Evolutionary conservation across 371 early-diverging fungal genomes (phyloP), one percentile per base, ranked within the genome.

Genomic region (Mortierella sp.): DNA sequence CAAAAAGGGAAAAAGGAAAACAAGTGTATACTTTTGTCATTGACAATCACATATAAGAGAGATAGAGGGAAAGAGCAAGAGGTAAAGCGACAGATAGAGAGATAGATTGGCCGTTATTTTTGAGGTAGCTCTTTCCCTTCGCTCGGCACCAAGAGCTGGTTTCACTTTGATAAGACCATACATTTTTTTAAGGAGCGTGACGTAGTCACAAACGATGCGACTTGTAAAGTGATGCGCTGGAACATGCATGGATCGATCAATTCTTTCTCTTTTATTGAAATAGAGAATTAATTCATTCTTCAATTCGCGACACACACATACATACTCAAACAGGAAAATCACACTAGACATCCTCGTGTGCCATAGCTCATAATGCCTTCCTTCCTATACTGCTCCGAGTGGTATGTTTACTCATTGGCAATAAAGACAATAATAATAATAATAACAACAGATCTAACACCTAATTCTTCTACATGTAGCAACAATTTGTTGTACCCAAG

Each of bases 401-500:
- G 92, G 92, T 91, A 89, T 61, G 63, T 35, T 47, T 45, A 20
- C 57, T 58, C 49, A 26, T 11, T 18, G 28, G 22, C 6, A 20
- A 55, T 55, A 43, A 18, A 24, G 40, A 18, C 32, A 40, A 55
- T 57, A 3, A 26, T 43, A 11, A 24, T 4, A 16, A 16, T 16
- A n/a, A 49, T 1, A 6, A 8, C 18, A n/a, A n/a, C 49, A 49
- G 51, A 47, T 64, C 64, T 64, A 65, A 65, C n/a, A n/a, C 65
- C 47, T 18, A 62, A 40, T n/a, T 45, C 24, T n/a, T n/a, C 40
- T 35, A 58, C 14, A 6, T 60, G 12, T 40, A 91, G 99, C 89
- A 94, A 95, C 90, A 98, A 99, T 83, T 88, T 98, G 89, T 87
- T 99, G 72, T 98, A 99, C 87, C 99, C 99, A 45, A 91, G 95